Evolutionary conservation across 2,329 filamentous ascomycete genomes (phyloP).

Genomic region (Aureobasidium sp.): DNA sequence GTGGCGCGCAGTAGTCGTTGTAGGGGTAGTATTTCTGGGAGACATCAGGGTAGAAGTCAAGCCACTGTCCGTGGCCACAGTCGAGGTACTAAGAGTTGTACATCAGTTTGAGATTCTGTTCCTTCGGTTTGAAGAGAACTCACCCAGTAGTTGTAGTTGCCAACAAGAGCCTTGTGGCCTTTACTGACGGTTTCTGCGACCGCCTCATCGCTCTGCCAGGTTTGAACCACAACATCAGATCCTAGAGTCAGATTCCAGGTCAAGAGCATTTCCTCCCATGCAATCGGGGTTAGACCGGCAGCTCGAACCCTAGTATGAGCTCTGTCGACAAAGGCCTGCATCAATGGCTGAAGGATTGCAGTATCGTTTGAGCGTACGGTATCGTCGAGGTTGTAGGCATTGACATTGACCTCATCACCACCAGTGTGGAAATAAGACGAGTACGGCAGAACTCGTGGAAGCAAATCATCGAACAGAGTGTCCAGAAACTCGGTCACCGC

Average conservation of each 20-base stretch:
- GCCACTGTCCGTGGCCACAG: slow-evolving; percentile 73
- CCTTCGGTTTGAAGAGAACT: slow-evolving; percentile 24
- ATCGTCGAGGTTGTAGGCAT: slow-evolving; percentile 67
- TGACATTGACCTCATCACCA: slow-evolving; percentile 77
- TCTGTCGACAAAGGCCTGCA: slow-evolving; percentile 69
- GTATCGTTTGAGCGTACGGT: slow-evolving; percentile 61
- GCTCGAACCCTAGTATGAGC: slow-evolving; percentile 59
- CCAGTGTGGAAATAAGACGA: slow-evolving; percentile 76
- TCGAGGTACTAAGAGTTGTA: slow-evolving; percentile 59
- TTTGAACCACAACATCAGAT: slow-evolving; percentile 66
- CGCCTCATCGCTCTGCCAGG: slow-evolving; percentile 62
- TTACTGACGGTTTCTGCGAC: slow-evolving; percentile 53
- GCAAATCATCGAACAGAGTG: slow-evolving; percentile 64
- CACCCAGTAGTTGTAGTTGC: slow-evolving; percentile 72
- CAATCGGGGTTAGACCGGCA: slow-evolving; percentile 62
- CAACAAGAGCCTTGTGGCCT: slow-evolving; percentile 66
- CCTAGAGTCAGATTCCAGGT: slow-evolving; percentile 71
- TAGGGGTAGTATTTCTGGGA: slow-evolving; percentile 58
- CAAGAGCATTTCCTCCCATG: slow-evolving; percentile 83
- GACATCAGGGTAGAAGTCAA: slow-evolving; percentile 58
- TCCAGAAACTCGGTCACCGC: slow-evolving; percentile 65
- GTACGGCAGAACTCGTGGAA: slow-evolving; percentile 65
- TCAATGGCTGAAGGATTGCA: slow-evolving; percentile 61
- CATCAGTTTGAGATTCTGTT: background rate
- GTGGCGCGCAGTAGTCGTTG: slow-evolving; percentile 71